A percentile compares a stretch with the other conserved stretches of the same genome.
These are phyloP conservation scores for Colletotrichum lupini DNA, from an alignment of 2,329 filamentous ascomycete species.

Conservation along the genomic window DNA sequence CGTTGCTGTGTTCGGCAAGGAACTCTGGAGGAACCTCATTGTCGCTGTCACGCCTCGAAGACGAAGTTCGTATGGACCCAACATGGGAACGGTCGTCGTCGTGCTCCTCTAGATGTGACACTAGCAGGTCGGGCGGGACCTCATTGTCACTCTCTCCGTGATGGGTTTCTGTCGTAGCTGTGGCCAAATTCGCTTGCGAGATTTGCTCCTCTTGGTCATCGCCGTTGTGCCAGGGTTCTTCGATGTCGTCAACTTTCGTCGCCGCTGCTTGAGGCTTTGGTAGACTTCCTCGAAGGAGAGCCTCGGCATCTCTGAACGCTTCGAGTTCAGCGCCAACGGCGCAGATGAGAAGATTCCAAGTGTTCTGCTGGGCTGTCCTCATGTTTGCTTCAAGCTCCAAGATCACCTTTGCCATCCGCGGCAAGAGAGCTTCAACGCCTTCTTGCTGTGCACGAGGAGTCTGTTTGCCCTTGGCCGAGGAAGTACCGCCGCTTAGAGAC, in stretches of 20 bases:
- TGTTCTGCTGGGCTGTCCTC: constrained; percentile 66
- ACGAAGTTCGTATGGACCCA: constrained; percentile 5
- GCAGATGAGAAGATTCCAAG: constrained; percentile 81
- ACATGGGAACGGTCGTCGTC: constrained; percentile 38
- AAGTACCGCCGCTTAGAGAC: constrained; percentile 56
- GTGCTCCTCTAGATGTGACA: constrained; percentile 45
- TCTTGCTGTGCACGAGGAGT: constrained; percentile 47
- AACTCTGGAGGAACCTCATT: constrained; percentile 65
- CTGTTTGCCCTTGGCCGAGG: constrained; percentile 44
- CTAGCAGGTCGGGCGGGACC: constrained; percentile 54
- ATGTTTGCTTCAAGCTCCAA: constrained; percentile 64
- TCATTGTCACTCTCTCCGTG: constrained; percentile 53
- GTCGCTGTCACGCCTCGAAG: constrained; percentile 49
- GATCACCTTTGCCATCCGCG: constrained; percentile 67
- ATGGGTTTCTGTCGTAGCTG: neutral
- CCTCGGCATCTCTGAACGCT: constrained; percentile 70
- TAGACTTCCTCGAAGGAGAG: constrained; percentile 60
- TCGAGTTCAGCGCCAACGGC: constrained; percentile 81
- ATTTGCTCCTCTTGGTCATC: constrained; percentile 2
- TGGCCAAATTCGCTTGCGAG: neutral
- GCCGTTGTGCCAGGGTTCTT: constrained; percentile 31
- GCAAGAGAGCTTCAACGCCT: constrained; percentile 58
- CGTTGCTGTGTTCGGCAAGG: constrained; percentile 54
- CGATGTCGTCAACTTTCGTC: constrained; percentile 40
- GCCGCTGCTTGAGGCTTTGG: constrained; percentile 1